Percentiles rank a stretch among this genome's conserved stretches.
Conservation (phyloP, 768 basidiomycete genomes). For the Floccularia luteovirens region DNA sequence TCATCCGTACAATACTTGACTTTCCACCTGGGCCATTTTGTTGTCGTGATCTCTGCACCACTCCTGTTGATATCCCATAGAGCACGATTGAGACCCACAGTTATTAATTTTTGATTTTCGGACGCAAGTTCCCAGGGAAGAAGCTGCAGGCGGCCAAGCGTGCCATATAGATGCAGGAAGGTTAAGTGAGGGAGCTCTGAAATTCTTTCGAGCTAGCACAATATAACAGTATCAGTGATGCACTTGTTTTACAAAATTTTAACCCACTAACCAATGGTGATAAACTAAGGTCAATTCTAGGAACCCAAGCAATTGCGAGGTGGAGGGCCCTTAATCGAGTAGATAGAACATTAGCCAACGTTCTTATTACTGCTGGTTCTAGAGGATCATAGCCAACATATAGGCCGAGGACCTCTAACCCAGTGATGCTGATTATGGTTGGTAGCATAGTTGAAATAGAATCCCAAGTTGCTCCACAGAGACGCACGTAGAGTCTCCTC, state of each 20-base stretch:
- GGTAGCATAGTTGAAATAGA: slow-evolving; percentile 13
- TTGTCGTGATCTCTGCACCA: slow-evolving; percentile 17
- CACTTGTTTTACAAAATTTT: slow-evolving; percentile 1
- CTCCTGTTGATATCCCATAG: slow-evolving; percentile 27
- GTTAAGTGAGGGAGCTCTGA: slow-evolving; percentile 19
- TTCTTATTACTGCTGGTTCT: slow-evolving; percentile 13
- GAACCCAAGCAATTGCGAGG: slow-evolving; percentile 25
- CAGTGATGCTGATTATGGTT: slow-evolving; percentile 16
- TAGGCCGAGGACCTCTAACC: slow-evolving; percentile 28
- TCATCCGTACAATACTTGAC: slow-evolving; percentile 29
- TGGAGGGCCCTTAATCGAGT: slow-evolving; percentile 24
- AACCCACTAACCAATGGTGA: slow-evolving; percentile 19
- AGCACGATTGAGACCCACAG: slow-evolving; percentile 29
- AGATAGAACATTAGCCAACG: slow-evolving; percentile 18
- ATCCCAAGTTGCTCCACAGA: slow-evolving; percentile 17
- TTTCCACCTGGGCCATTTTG: slow-evolving; percentile 30
- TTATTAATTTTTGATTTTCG: slow-evolving; percentile 21
- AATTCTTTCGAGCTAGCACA: slow-evolving; percentile 16
- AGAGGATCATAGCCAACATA: slow-evolving; percentile 23
- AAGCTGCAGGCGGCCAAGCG: slow-evolving; percentile 19
- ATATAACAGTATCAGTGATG: neutral
- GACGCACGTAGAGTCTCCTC: slow-evolving; percentile 25
- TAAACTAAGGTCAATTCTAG: slow-evolving; percentile 10
- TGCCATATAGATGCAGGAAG: slow-evolving; percentile 31
- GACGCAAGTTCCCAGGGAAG: slow-evolving; percentile 23